A percentile compares a stretch with the other conserved stretches of the same genome.
These are phyloP conservation scores for Calonectria crousiana DNA, from an alignment of 2,329 filamentous ascomycete genomes.

Conservation along the genomic window DNA sequence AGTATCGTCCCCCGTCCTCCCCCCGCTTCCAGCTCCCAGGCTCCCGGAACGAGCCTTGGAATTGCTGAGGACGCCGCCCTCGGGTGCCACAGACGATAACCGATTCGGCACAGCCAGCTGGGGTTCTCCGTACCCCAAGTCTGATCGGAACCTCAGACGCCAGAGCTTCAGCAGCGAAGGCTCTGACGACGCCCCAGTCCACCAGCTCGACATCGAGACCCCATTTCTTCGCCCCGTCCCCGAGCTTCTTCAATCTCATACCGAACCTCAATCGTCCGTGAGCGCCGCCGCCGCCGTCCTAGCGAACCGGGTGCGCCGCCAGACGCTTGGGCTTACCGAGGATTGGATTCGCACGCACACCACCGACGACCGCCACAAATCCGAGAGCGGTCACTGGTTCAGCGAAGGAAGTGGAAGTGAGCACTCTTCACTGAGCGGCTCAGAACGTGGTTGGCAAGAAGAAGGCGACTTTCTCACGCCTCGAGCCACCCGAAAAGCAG, in stretches of 20 bases:
- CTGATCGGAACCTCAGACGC: conserved; percentile 65
- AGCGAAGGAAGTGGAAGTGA: conserved; percentile 81
- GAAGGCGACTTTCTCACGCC: conserved; percentile 63
- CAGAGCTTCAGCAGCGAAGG: conserved; percentile 69
- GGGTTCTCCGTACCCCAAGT: conserved; percentile 88
- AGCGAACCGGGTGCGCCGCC: conserved; percentile 71
- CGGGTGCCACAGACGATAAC: conserved; percentile 48
- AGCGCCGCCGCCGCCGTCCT: conserved; percentile 73
- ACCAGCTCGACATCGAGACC: conserved; percentile 72
- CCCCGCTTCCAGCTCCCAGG: conserved; percentile 69
- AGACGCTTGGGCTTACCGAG: conserved; percentile 76
- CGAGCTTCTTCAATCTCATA: conserved; percentile 50
- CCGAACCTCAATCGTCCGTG: conserved; percentile 48
- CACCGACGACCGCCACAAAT: conserved; percentile 72
- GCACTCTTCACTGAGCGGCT: conserved; percentile 80
- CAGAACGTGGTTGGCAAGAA: conserved; percentile 66
- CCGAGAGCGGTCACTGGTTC: conserved; percentile 83
- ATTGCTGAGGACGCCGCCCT: conserved; percentile 67
- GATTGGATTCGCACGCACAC: conserved; percentile 90
- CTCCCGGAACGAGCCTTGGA: conserved; percentile 68
- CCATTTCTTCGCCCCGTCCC: conserved; percentile 72
- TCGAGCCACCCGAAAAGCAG: conserved; percentile 50
- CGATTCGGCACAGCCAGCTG: conserved; percentile 81
- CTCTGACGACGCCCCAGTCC: conserved; percentile 71
- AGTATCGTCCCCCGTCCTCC: conserved; percentile 69